These are phyloP conservation scores for Capsicum baccatum DNA, from an alignment of 257 asterid genomes.

Conservation along the genomic window DNA sequence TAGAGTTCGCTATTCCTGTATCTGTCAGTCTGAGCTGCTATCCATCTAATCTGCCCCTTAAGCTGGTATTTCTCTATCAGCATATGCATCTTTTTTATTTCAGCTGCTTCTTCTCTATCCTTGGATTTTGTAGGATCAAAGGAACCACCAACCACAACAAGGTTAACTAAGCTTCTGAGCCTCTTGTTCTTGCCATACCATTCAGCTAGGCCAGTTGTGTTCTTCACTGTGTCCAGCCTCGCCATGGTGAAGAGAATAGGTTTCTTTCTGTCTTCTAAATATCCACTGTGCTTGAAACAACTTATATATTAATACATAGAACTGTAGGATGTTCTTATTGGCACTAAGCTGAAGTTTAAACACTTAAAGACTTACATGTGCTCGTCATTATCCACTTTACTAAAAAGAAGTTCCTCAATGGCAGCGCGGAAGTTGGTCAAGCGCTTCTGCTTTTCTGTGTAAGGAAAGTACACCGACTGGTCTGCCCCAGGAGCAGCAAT, in stretches of 20 bases:
- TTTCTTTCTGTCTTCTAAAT: conserved; percentile 70
- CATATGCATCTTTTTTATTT: conserved; percentile 78
- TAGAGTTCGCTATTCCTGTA: conserved; percentile 75
- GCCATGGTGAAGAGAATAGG: conserved; percentile 96
- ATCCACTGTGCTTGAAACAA: conserved; percentile 57
- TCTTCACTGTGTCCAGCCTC: conserved; percentile 85
- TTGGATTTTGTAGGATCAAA: conserved; percentile 81
- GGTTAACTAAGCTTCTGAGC: conserved; percentile 74
- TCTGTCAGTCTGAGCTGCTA: conserved; percentile 83
- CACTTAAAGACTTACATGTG: conserved; percentile 63
- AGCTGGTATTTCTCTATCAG: conserved; percentile 71
- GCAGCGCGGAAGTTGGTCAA: conserved; percentile 55
- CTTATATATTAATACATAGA: background rate
- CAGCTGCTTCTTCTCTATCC: conserved; percentile 91
- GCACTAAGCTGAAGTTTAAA: conserved; percentile 17
- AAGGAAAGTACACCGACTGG: conserved; percentile 79
- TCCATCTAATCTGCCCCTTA: conserved; percentile 88
- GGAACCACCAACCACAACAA: conserved; percentile 89
- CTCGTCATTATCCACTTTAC: conserved; percentile 64
- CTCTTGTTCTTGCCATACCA: conserved; percentile 89
- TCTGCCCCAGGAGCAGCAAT: conserved; percentile 94
- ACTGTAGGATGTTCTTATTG: background rate
- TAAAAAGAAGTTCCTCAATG: conserved; percentile 81
- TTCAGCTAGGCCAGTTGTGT: conserved; percentile 77
- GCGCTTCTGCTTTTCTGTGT: conserved; percentile 67